Percentiles rank a stretch among this genome's conserved stretches.
Conservation (phyloP, 2,329 filamentous ascomycete species). For the Xylariaceae sp. region DNA sequence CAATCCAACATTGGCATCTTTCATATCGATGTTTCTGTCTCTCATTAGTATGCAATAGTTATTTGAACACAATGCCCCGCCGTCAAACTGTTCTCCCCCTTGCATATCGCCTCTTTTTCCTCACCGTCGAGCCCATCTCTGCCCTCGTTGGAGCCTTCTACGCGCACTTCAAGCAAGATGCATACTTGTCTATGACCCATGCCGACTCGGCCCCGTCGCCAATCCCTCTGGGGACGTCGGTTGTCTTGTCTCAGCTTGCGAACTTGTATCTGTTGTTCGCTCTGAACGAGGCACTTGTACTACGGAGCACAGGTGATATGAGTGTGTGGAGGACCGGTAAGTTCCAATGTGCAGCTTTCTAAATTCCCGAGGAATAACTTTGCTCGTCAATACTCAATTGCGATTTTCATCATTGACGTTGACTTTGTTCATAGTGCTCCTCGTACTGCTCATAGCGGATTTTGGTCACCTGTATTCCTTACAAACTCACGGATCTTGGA, state of each 20-base stretch:
- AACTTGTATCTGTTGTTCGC: conserved; percentile 78
- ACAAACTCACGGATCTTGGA: conserved; percentile 49
- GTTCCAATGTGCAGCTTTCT: too few relatives aligned
- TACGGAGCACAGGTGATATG: conserved; percentile 66
- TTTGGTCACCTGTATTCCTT: conserved; percentile 72
- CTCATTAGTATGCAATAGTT: too few relatives aligned
- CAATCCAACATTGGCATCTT: too few relatives aligned
- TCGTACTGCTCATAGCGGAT: conserved; percentile 71
- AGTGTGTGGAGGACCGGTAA: conserved; percentile 61
- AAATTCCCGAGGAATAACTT: too few relatives aligned
- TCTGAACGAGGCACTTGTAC: conserved; percentile 72
- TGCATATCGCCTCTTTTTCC: conserved; percentile 70
- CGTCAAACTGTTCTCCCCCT: conserved; percentile 47
- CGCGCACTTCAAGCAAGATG: conserved; percentile 46
- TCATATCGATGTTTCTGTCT: too few relatives aligned
- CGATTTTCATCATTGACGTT: too few relatives aligned
- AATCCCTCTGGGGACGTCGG: conserved; percentile 59
- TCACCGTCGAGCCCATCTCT: conserved; percentile 64
- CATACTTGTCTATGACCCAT: conserved; percentile 64
- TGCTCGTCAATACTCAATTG: too few relatives aligned
- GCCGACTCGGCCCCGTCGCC: conserved; percentile 42
- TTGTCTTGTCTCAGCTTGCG: conserved; percentile 71
- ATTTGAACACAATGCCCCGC: conserved; percentile 16
- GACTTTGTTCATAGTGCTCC: conserved; percentile 45
- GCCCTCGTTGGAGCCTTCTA: conserved; percentile 53